These are phyloP conservation scores for Neospermospora avenae DNA, from an alignment of 2,329 filamentous ascomycete genomes.

Conservation along the genomic window DNA sequence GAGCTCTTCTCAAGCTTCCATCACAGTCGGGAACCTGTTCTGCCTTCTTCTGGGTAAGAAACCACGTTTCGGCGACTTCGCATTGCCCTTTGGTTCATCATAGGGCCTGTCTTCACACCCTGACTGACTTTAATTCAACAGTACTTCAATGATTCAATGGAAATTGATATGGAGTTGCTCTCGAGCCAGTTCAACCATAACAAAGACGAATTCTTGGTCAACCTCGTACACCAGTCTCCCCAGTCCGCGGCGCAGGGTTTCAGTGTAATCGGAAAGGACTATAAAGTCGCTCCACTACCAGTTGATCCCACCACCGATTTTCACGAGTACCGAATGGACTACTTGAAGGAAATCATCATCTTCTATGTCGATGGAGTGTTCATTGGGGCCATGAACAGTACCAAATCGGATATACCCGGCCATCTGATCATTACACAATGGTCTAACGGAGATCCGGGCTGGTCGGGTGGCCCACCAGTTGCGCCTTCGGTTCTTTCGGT, in stretches of 20 bases:
- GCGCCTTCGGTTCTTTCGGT: constrained; percentile 61
- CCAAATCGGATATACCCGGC: constrained; percentile 58
- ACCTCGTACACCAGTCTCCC: constrained; percentile 72
- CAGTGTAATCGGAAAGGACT: constrained; percentile 59
- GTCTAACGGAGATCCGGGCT: constrained; percentile 71
- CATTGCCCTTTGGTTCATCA: not conserved
- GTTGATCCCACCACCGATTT: constrained; percentile 65
- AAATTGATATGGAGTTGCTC: constrained; percentile 79
- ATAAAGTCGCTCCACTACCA: constrained; percentile 53
- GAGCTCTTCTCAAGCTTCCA: constrained; percentile 58
- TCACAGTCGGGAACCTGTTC: constrained; percentile 55
- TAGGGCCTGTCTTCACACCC: not conserved
- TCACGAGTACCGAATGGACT: constrained; percentile 81
- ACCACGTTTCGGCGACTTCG: not conserved
- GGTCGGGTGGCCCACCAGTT: constrained; percentile 68
- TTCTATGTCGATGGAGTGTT: constrained; percentile 66
- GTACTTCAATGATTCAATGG: constrained; percentile 76
- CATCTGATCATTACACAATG: constrained; percentile 71
- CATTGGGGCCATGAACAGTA: constrained; percentile 54
- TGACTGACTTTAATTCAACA: constrained; percentile 4
- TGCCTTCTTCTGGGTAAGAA: constrained; percentile 72
- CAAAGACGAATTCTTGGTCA: constrained; percentile 56
- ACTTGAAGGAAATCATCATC: constrained; percentile 55
- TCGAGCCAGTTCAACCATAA: constrained; percentile 57
- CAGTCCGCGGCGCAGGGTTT: constrained; percentile 56